phyloP scores from a whole-genome alignment of 306 rosid species.

The Sicyos baderoa region DNA sequence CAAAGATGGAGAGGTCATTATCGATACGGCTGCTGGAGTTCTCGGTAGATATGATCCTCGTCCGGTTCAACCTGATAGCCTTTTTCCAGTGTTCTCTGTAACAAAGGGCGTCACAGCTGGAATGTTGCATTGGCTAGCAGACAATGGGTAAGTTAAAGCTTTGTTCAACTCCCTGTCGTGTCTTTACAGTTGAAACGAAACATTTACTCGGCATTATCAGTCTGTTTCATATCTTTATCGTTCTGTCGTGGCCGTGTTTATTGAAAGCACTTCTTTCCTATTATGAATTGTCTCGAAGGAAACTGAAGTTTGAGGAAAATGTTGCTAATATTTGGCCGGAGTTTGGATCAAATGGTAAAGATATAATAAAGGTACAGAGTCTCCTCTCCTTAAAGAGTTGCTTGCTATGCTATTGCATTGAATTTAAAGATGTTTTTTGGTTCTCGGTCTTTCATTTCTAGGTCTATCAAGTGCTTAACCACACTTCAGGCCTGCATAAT shows the following conservation, averaged over 20 bases:
- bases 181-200: not conserved
- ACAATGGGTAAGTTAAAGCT: conserved; percentile 51
- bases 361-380: conserved; percentile 58
- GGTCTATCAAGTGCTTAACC: conserved; percentile 97
- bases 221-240: not conserved
- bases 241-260: not conserved
- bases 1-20: conserved; percentile 90
- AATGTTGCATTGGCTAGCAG: conserved; percentile 96
- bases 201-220: not conserved
- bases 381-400: not conserved
- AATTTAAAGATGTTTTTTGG: not conserved
- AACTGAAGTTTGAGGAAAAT: conserved; percentile 70
- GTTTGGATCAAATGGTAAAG: conserved; percentile 69
- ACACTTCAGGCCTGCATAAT: conserved; percentile 94
- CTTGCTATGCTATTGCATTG: not conserved
- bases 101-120: conserved; percentile 95
- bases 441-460: conserved; percentile 24
- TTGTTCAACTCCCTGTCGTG: not conserved
- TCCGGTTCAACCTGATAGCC: conserved; percentile 91
- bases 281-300: conserved; percentile 34
- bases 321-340: conserved; percentile 84
- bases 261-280: not conserved
- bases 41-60: conserved; percentile 99
- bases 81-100: conserved; percentile 83
- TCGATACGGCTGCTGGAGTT: conserved; percentile 96